Base-by-base conservation (phyloP, 2,329 filamentous ascomycete genomes). In the Penicillium hesseltinei region DNA sequence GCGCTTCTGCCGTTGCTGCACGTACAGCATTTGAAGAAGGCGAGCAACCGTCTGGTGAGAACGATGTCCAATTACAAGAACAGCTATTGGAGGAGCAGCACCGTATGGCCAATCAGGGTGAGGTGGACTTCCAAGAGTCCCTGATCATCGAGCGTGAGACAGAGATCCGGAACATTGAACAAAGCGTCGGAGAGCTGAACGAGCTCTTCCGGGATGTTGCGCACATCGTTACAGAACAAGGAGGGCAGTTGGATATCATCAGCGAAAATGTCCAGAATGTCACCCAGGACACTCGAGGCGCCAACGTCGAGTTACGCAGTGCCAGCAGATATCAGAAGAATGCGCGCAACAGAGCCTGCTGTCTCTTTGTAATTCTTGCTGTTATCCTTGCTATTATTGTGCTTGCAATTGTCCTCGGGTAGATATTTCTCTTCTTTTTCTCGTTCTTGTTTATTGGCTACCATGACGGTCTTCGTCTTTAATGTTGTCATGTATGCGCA, bases 201-300 rank as follows among this genome's bases (percentile, higher is more conserved):
- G 94, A 97, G 70, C 83, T 99, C 43, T 99, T 99, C 81, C 84
- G 92, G 62, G 93, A 99, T 78, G 92, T 99, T n/a, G 94, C 93
- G 46, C 92, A 96, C 74, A 97, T 99, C 74, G 92, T 99, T 50
- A 86, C 86, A 60, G 93, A 97, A 77, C 94, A 99, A 77, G 94
- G 94, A 50, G 90, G 91, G 66, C 86, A 90, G 75, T 81, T 99
- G 31, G 89, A 93, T 70, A 90, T 90, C 19, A 96, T 99, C 68
- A 87, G 87, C 61, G 88, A 91, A 66, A 97, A 97, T 67, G 91
- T 97, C 7, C 87, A 94, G 73, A 88, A 87, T 61, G 90, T 92
- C 45, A 84, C 88, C 60, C 86, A 88, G 58, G 88, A 96, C 70
- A 96, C 92, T 13, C 82, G 87, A 53, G 91, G 91, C 39, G 95